A percentile compares a stretch with the other conserved stretches of the same genome.
Evolutionary conservation across 1,139 yeast species (phyloP).

Genomic region (Yamadazyma dushanensis): DNA sequence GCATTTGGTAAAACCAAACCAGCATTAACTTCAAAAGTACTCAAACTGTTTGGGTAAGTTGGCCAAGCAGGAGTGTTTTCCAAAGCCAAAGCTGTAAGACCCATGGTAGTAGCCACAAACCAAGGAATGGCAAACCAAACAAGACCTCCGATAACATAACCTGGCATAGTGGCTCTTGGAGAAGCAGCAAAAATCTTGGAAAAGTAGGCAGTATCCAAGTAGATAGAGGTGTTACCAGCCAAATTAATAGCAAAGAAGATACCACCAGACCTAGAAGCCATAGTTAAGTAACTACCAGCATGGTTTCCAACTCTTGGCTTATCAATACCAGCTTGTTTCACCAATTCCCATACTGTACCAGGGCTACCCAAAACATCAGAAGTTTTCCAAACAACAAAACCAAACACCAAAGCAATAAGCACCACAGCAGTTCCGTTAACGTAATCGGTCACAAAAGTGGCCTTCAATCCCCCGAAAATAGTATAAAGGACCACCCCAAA

Average conservation of each 20-base stretch:
- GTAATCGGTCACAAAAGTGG: slow-evolving; percentile 87
- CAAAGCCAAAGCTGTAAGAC: slow-evolving; percentile 73
- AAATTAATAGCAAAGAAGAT: slow-evolving; percentile 80
- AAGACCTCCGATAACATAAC: slow-evolving; percentile 85
- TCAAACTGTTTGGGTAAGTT: slow-evolving; percentile 66
- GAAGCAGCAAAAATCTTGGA: slow-evolving; percentile 86
- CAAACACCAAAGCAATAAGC: slow-evolving; percentile 59
- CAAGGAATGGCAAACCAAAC: slow-evolving; percentile 92
- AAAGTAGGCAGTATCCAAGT: slow-evolving; percentile 87
- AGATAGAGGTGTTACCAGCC: slow-evolving; percentile 88
- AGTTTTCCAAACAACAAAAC: slow-evolving; percentile 65
- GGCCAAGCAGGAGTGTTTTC: slow-evolving; percentile 73
- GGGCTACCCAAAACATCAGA: slow-evolving; percentile 72
- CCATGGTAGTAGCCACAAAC: slow-evolving; percentile 79
- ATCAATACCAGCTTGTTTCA: slow-evolving; percentile 55
- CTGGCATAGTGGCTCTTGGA: slow-evolving; percentile 86
- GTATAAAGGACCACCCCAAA: slow-evolving; percentile 83
- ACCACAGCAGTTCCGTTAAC: slow-evolving; percentile 69
- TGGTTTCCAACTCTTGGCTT: slow-evolving; percentile 75
- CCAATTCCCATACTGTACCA: slow-evolving; percentile 70
- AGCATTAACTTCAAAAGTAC: slow-evolving; percentile 68
- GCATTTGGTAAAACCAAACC: slow-evolving; percentile 87
- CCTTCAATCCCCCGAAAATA: slow-evolving; percentile 84
- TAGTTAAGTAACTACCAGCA: slow-evolving; percentile 75
- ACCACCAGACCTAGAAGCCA: slow-evolving; percentile 76